Conservation (phyloP, 768 basidiomycete genomes). For the Tulasnella sp. region DNA sequence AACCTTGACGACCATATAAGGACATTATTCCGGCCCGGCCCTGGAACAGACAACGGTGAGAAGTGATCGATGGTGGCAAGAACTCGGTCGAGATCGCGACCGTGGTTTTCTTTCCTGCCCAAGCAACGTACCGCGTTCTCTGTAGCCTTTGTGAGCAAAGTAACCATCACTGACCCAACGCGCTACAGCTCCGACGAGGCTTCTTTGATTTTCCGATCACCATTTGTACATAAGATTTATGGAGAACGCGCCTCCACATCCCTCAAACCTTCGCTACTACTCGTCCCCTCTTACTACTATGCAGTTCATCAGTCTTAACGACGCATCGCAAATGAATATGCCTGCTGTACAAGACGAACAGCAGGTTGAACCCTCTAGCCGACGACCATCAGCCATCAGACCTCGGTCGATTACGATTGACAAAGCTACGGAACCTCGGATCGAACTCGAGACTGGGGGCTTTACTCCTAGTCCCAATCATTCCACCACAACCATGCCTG, state of each 20-base stretch:
- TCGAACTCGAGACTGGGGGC: no score
- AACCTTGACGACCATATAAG: no score
- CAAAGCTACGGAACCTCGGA: no score
- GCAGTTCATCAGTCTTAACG: not conserved
- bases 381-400: no score
- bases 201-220: slow-evolving; percentile 26
- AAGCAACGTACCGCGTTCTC: slow-evolving; percentile 15
- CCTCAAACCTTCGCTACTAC: not conserved
- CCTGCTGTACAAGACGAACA: not conserved
- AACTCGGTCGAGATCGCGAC: not conserved
- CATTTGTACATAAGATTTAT: slow-evolving; percentile 31
- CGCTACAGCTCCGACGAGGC: not conserved
- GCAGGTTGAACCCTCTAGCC: no score
- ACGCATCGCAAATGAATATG: not conserved
- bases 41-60: not conserved
- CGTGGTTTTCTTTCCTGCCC: not conserved
- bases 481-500: no score
- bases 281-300: not conserved
- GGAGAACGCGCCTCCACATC: no score
- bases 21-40: no score
- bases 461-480: no score
- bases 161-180: not conserved
- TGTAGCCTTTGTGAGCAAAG: slow-evolving; percentile 8
- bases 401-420: no score
- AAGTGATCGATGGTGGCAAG: not conserved